A percentile compares a stretch with the other conserved stretches of the same genome.
Conservation (phyloP, 345 rosid species). For the Excoecaria cochinchinensis region DNA sequence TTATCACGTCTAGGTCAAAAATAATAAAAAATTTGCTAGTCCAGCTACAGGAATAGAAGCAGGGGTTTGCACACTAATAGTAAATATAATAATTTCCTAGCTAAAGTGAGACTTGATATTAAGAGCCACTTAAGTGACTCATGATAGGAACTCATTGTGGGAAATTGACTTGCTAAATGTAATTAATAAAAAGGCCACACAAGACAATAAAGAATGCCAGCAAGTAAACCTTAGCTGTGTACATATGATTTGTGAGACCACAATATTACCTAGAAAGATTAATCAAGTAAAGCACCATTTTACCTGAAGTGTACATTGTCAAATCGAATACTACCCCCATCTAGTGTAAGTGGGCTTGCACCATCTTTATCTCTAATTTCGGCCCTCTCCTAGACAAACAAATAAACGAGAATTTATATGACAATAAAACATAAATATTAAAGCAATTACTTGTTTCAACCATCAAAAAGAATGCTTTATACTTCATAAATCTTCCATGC, state of each 20-base stretch:
- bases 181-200: background rate
- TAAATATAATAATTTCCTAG: background rate
- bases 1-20: no score
- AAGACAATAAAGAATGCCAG: background rate
- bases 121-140: background rate
- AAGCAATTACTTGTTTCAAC: conserved; percentile 3
- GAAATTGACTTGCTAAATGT: background rate
- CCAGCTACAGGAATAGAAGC: no score
- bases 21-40: no score
- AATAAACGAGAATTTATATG: conserved; percentile 14
- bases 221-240: background rate
- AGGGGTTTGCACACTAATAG: no score
- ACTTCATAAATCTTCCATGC: background rate
- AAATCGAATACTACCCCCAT: conserved; percentile 83
- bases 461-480: background rate
- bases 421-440: conserved; percentile 1
- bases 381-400: conserved; percentile 68
- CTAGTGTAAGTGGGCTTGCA: conserved; percentile 65
- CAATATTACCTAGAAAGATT: background rate
- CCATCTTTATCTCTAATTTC: conserved; percentile 66
- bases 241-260: conserved; percentile 6
- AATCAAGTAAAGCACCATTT: conserved; percentile 9
- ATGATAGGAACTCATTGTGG: background rate
- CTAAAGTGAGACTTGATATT: background rate
- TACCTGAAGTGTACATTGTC: conserved; percentile 91